phyloP scores from a whole-genome alignment of 371 early-diverging fungal species.

The Mortierella sp. region DNA sequence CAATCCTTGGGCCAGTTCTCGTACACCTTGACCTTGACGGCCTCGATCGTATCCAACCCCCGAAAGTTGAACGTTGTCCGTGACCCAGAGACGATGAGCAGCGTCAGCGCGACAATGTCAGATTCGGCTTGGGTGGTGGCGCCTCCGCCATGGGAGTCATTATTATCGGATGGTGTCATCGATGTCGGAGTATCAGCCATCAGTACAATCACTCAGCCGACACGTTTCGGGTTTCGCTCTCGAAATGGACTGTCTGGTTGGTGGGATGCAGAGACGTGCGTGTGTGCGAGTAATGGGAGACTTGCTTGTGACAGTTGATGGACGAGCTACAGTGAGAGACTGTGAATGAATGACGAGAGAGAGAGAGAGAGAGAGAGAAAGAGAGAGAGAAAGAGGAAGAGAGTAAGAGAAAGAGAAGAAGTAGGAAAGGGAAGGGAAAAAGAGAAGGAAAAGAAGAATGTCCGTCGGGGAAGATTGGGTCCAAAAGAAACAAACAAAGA shows the following conservation, averaged over 20 bases:
- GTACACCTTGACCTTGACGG: slow-evolving; percentile 40
- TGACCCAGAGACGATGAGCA: slow-evolving; percentile 44
- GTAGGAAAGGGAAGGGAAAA: not conserved
- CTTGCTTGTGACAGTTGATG: too few relatives aligned
- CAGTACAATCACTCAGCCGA: too few relatives aligned
- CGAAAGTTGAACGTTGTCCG: slow-evolving; percentile 39
- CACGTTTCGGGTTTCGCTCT: too few relatives aligned
- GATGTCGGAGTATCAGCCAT: too few relatives aligned
- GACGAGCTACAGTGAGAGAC: too few relatives aligned
- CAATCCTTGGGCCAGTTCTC: slow-evolving; percentile 52
- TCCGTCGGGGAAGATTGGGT: too few relatives aligned
- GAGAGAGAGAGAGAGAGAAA: slow-evolving; percentile 2
- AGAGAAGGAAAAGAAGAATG: not conserved
- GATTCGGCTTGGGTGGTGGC: slow-evolving; percentile 12
- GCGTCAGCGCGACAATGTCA: slow-evolving; percentile 28
- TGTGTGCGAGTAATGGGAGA: too few relatives aligned
- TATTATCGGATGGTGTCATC: too few relatives aligned
- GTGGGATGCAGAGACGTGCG: not conserved
- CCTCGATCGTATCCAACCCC: slow-evolving; percentile 38
- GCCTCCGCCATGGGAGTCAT: not conserved
- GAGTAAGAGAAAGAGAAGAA: not conserved
- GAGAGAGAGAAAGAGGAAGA: not conserved
- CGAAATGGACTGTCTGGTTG: not conserved
- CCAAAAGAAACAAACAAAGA: too few relatives aligned
- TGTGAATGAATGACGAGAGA: too few relatives aligned